A percentile compares a stretch with the other conserved stretches of the same genome.
Evolutionary conservation across 2,329 filamentous ascomycete species (phyloP).

Genomic region (Ophiocordyceps unilateralis): DNA sequence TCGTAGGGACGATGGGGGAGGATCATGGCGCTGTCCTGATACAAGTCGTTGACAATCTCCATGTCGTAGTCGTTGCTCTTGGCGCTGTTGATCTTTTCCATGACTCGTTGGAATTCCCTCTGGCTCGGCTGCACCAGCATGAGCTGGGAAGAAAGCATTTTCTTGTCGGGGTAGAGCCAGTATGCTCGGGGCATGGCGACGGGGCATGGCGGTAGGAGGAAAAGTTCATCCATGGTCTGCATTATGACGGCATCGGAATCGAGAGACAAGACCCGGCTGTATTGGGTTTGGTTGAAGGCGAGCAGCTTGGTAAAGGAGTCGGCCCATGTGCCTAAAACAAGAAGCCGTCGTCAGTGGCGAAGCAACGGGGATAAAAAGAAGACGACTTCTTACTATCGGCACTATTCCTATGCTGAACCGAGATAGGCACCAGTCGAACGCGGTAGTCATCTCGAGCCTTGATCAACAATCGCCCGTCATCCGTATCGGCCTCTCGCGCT

Average conservation of each 20-base stretch:
- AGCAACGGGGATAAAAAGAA: not conserved
- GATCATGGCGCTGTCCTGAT: conserved; percentile 37
- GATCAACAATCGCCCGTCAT: conserved; percentile 18
- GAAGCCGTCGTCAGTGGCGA: not conserved
- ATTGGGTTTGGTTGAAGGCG: conserved; percentile 50
- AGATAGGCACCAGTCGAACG: conserved; percentile 24
- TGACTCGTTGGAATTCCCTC: conserved; percentile 26
- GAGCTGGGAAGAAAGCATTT: conserved; percentile 38
- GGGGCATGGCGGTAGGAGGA: conserved; percentile 41
- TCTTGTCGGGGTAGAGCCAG: conserved; percentile 40
- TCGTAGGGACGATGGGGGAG: conserved; percentile 47
- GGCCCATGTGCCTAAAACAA: conserved; percentile 40
- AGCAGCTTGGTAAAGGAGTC: conserved; percentile 50
- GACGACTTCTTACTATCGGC: conserved; percentile 8
- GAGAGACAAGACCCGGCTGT: conserved; percentile 28
- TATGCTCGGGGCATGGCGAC: conserved; percentile 57
- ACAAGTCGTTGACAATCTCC: conserved; percentile 49
- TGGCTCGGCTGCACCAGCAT: conserved; percentile 41
- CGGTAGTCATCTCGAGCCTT: conserved; percentile 26
- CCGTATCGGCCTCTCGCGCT: conserved; percentile 9
- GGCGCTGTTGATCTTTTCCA: conserved; percentile 9
- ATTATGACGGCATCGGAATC: conserved; percentile 49
- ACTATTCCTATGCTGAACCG: conserved; percentile 18
- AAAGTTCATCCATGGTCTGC: conserved; percentile 51
- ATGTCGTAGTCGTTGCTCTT: conserved; percentile 37